Evolutionary conservation across 2,329 filamentous ascomycete genomes (phyloP).

Genomic region (Stagonosporopsis tanaceti): DNA sequence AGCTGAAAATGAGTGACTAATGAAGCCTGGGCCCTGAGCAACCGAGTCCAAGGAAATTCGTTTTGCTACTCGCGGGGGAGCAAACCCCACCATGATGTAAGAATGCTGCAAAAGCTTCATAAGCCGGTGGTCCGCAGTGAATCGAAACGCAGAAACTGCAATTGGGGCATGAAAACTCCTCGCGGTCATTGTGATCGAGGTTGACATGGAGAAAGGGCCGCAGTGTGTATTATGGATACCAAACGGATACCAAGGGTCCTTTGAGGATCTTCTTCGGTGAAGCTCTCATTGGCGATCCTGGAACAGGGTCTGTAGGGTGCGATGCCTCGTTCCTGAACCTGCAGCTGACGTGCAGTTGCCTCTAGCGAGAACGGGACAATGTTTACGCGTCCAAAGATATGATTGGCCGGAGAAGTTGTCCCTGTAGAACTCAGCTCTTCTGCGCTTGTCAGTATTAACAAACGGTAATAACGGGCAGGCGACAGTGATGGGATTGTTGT

Average conservation of each 20-base stretch:
- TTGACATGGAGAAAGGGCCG: too few species aligned
- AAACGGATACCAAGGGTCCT: background rate
- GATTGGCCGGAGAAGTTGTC: conserved; percentile 3
- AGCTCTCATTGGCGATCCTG: background rate
- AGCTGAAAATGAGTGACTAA: conserved; percentile 6
- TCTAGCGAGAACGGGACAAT: conserved; percentile 2
- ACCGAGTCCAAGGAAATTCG: conserved; percentile 1
- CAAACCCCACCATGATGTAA: conserved; percentile 13
- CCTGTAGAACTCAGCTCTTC: background rate
- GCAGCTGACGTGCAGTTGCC: conserved; percentile 5
- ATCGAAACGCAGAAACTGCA: background rate
- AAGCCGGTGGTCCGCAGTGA: background rate
- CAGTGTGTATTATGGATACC: background rate
- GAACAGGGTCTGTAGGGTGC: background rate
- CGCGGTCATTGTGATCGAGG: background rate
- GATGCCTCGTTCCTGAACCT: conserved; percentile 11
- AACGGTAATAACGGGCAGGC: background rate
- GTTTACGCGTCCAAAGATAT: background rate
- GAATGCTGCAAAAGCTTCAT: background rate
- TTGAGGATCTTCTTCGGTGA: background rate
- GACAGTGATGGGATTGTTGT: background rate
- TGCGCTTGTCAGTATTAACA: background rate
- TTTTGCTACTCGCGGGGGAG: conserved; percentile 1
- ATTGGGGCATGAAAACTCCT: background rate
- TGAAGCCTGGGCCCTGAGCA: conserved; percentile 3